phyloP scores from a whole-genome alignment of 2,329 filamentous ascomycete species.

The Simplicillium aogashimaense region DNA sequence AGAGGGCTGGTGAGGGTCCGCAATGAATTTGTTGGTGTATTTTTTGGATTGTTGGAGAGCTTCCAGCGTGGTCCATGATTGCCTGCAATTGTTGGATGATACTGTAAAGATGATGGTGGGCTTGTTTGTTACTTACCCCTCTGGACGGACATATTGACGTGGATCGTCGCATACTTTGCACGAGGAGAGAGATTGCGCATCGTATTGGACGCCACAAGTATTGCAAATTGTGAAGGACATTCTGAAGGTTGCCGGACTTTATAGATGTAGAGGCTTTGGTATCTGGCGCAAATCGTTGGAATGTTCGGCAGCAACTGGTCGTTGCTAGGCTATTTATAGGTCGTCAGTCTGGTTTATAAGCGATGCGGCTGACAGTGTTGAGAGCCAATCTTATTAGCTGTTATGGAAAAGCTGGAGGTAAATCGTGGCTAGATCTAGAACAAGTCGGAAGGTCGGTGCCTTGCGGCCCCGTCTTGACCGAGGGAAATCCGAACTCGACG shows the following conservation, averaged over 20 bases:
- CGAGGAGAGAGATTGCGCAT: conserved; percentile 35
- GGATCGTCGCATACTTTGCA: conserved; percentile 69
- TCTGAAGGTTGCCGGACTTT: conserved; percentile 2
- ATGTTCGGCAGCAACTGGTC: no score
- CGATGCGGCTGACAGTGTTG: not conserved
- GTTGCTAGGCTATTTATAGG: not conserved
- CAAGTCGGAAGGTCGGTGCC: no score
- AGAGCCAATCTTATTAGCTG: no score
- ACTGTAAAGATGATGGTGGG: not conserved
- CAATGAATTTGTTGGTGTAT: conserved; percentile 45
- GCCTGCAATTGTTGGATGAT: conserved; percentile 32
- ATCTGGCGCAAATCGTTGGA: no score
- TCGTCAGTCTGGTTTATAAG: not conserved
- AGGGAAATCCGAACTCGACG: no score
- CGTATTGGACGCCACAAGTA: conserved; percentile 45
- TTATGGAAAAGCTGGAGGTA: no score
- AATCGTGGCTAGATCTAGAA: no score
- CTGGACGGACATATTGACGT: conserved; percentile 55
- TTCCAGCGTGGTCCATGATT: conserved; percentile 54
- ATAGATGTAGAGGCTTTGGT: no score
- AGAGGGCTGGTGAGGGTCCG: conserved; percentile 31
- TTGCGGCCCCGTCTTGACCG: no score
- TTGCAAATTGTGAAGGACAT: conserved; percentile 44
- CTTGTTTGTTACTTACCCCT: conserved; percentile 8
- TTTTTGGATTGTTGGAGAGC: conserved; percentile 24